These are phyloP conservation scores for Geotrichum ghanense DNA, from an alignment of 805 yeast genomes.

Conservation along the genomic window DNA sequence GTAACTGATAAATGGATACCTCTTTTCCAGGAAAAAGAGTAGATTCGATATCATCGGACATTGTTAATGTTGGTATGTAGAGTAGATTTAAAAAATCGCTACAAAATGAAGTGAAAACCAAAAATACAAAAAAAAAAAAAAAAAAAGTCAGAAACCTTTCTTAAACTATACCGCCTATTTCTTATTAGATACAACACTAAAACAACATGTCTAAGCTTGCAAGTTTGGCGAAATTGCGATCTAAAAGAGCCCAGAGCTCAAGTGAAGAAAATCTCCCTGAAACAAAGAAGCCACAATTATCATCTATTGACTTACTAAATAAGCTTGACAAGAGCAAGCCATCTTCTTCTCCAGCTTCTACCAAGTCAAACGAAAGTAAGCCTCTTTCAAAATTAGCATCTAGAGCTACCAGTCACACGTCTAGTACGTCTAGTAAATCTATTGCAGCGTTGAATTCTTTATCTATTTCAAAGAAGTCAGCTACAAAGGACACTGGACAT, in stretches of 20 bases:
- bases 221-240: background rate
- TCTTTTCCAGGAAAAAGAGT: constrained; percentile 14
- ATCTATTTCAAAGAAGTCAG: background rate
- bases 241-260: background rate
- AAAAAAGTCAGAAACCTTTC: background rate
- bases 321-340: background rate
- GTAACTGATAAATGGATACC: constrained; percentile 20
- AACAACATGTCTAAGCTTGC: background rate
- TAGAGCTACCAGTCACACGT: background rate
- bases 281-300: background rate
- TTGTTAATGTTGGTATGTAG: too few species aligned
- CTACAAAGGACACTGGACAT: background rate
- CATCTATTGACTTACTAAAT: background rate
- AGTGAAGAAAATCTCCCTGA: background rate
- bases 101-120: background rate
- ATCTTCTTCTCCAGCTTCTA: background rate
- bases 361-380: constrained; percentile 4
- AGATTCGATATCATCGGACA: constrained; percentile 8
- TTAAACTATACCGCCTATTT: too few species aligned
- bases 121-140: background rate
- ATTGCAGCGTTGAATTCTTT: background rate
- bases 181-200: too few species aligned
- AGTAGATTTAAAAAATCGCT: too few species aligned
- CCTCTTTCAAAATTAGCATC: constrained; percentile 1
- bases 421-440: background rate